Base-by-base conservation (phyloP, 2,329 filamentous ascomycete genomes). In the Diaporthe capsici region DNA sequence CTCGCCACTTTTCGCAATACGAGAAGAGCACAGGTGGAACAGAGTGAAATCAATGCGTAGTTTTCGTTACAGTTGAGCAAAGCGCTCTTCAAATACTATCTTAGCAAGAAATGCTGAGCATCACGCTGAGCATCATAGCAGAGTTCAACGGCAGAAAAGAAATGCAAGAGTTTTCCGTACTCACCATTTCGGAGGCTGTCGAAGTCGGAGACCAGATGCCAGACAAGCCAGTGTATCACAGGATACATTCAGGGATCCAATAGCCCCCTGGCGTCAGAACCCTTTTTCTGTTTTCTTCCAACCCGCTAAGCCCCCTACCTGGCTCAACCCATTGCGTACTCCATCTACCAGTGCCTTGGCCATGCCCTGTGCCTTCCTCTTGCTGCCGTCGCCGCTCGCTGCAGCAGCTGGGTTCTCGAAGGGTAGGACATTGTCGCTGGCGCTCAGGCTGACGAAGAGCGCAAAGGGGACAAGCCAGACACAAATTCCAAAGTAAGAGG, bases 381-480 rank as follows among this genome's bases (percentile, higher is more conserved):
- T 89, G 74, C 86, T 85, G 70, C 87, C 85, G 7, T 84, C 82
- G 34, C 86, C 86, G 17, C 84, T 85, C 12, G 85, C 82, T n/a
- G 63, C 78, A 3, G 81, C 80, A 3, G 90, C 88, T 71, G 89
- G 87, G 17, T 95, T 95, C 90, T 98, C 98, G 10, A 93, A 97
- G 0, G 97, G 97, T 71, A 99, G 86, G 4, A 98, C 95, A 82
- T 98, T 98, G 82, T 99, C 97, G 73, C 95, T 95, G 0, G 97
- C 97, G 25, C 95, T 98, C 57, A 99, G 85, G 81, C 94, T 98
- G 70, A 99, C 96, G 82, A 99, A 99, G 20, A 99, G 89, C 22
- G 96, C 92, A 82, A 99, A 99, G 0, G 97, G 97, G 0, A 98
- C 94, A 1, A 99, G 89, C 97, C 97, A 99, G 0, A 99, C 96